Conservation (phyloP, 2,329 filamentous ascomycete genomes). For the Dactylellina sp. region DNA sequence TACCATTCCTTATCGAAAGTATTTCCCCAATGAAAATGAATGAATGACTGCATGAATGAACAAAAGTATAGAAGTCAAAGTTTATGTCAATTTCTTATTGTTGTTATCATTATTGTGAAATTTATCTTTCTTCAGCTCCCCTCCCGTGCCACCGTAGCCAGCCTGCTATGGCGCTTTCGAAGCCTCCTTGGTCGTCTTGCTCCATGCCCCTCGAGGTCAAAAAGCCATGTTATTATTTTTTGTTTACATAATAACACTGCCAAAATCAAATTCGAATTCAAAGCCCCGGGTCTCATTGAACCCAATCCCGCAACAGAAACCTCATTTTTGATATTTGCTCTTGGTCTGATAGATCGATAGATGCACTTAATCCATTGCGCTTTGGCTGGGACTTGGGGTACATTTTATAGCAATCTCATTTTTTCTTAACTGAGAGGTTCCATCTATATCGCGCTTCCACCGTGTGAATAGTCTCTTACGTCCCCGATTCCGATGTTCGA, state of each 20-base stretch:
- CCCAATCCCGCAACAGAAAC: slow-evolving; percentile 3
- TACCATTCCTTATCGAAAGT: no score
- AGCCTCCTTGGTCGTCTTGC: slow-evolving; percentile 43
- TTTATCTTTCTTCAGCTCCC: background rate
- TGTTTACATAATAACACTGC: slow-evolving; percentile 29
- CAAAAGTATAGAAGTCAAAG: no score
- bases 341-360: slow-evolving; percentile 25
- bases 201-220: slow-evolving; percentile 46
- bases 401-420: background rate
- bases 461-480: no score
- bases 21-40: no score
- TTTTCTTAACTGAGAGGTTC: no score
- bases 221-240: slow-evolving; percentile 37
- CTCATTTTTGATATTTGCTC: slow-evolving; percentile 27
- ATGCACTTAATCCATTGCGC: slow-evolving; percentile 15
- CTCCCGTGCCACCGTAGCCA: no score
- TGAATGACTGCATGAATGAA: no score
- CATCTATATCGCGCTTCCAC: no score
- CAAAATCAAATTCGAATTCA: slow-evolving; percentile 23
- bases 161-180: slow-evolving; percentile 46
- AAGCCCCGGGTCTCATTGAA: background rate
- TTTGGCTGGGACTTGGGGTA: background rate
- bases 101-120: background rate
- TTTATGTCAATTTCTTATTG: no score
- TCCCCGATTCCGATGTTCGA: background rate